phyloP scores from a whole-genome alignment of 2,329 filamentous ascomycete genomes.

The Cercospora berteroae region DNA sequence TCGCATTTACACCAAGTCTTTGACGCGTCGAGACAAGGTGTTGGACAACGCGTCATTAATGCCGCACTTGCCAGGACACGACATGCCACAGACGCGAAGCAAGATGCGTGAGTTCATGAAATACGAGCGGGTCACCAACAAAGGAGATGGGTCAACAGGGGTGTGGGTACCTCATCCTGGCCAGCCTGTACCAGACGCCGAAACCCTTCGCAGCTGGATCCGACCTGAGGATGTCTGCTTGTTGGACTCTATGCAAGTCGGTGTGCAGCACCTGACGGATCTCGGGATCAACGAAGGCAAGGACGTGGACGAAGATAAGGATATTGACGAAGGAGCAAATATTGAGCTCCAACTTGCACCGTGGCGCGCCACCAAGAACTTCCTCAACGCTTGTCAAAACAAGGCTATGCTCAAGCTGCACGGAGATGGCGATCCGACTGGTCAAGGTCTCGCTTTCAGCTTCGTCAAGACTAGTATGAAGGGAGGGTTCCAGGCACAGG shows the following conservation, averaged over 20 bases:
- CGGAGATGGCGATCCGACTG: constrained; percentile 90
- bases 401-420: constrained; percentile 97
- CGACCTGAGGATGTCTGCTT: constrained; percentile 94
- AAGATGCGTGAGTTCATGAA: constrained; percentile 95
- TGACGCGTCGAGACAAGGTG: constrained; percentile 68
- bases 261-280: constrained; percentile 84
- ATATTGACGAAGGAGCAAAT: constrained; percentile 65
- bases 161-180: constrained; percentile 77
- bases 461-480: constrained; percentile 99
- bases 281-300: constrained; percentile 73
- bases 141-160: constrained; percentile 54
- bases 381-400: constrained; percentile 85
- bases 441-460: constrained; percentile 88
- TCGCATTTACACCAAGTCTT: constrained; percentile 77
- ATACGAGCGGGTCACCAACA: constrained; percentile 84
- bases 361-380: constrained; percentile 96
- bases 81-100: constrained; percentile 91
- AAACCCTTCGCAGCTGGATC: constrained; percentile 79
- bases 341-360: constrained; percentile 87
- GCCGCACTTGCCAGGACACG: constrained; percentile 83
- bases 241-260: constrained; percentile 94
- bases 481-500: constrained; percentile 87
- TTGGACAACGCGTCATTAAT: constrained; percentile 66
- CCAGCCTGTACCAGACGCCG: constrained; percentile 76
- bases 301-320: constrained; percentile 63